Evolutionary conservation across 352 stramenopile species (phyloP), one percentile per base, ranked within the genome.

Genomic region (Phytophthora multivora): DNA sequence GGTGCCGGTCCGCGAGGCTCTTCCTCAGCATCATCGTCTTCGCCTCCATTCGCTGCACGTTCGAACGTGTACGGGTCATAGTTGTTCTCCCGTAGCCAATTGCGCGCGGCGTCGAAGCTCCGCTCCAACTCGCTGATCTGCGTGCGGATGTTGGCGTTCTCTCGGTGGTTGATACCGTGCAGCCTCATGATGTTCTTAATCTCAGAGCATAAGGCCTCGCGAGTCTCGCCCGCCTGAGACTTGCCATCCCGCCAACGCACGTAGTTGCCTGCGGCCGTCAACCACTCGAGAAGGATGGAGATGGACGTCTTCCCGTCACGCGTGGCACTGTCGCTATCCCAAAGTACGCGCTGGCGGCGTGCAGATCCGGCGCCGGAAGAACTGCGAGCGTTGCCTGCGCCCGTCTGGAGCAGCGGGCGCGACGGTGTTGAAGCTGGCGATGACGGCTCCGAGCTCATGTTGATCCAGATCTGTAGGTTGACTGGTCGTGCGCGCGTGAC

Each of bases 91-190:
- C 69, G 60, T 41, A 91, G 64, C 83, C 80, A 91, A 8, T 47
- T 61, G 18, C 83, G 68, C 13, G 83, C 80, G 3, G 60, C 53
- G 46, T 87, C 75, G 62, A 85, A 91, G 7, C 75, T 73, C 42
- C 83, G 75, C 68, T 91, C 80, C 13, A 90, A 68, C 66, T 91
- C 83, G 63, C 77, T 89, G 61, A 91, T 88, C 69, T 91, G 80
- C 51, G 80, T 91, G 60, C 83, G 83, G 57, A 91, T 90, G 67
- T 91, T 90, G 69, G 80, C 80, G 57, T 91, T 91, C 67, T 89
- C 80, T 33, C 83, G 70, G 58, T 91, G 83, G 52, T 66, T 46
- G 53, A 91, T 89, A 42, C 80, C 83, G 53, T 89, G 67, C 48
- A 63, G 76, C 26, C 72, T 51, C 83, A 91, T 88, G 43, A 68